phyloP scores from a whole-genome alignment of 2,329 filamentous ascomycete species.

The Mycosphaerelloides madeirae region DNA sequence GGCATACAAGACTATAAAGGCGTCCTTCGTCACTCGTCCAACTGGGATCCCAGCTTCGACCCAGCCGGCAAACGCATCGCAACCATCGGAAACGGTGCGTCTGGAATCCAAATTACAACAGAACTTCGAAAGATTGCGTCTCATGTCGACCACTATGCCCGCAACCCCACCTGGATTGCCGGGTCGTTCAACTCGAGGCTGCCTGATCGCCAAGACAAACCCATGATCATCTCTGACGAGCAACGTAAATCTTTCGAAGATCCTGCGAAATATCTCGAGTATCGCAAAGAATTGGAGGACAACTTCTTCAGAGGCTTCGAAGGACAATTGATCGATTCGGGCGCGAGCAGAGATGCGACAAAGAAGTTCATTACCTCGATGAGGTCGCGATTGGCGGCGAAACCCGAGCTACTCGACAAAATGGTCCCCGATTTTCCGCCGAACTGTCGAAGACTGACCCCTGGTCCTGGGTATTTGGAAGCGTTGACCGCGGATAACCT shows the following conservation, averaged over 20 bases:
- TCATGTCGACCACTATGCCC: conserved; percentile 60
- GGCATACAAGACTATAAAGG: conserved; percentile 37
- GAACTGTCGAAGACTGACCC: conserved; percentile 45
- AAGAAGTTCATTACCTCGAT: conserved; percentile 38
- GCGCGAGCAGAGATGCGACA: conserved; percentile 32
- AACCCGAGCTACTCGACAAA: conserved; percentile 37
- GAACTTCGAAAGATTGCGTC: conserved; percentile 46
- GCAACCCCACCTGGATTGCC: conserved; percentile 64
- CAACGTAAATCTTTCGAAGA: conserved; percentile 56
- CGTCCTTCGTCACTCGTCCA: conserved; percentile 35
- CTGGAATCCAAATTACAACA: conserved; percentile 39
- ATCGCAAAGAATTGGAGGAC: conserved; percentile 41
- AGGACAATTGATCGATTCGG: conserved; percentile 36
- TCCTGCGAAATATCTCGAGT: conserved; percentile 54
- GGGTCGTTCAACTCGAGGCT: conserved; percentile 55
- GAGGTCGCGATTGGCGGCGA: conserved; percentile 33
- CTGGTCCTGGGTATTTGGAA: conserved; percentile 50
- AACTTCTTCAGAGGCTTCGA: conserved; percentile 56
- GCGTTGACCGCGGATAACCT: conserved; percentile 46
- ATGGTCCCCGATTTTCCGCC: conserved; percentile 41
- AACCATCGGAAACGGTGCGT: conserved; percentile 42
- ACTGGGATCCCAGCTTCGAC: conserved; percentile 33
- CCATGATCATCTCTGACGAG: conserved; percentile 53
- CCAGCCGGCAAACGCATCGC: conserved; percentile 37
- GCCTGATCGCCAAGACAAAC: conserved; percentile 47